These are phyloP conservation scores for Penicillium concentricum DNA, from an alignment of 2,329 filamentous ascomycete species.

Conservation along the genomic window DNA sequence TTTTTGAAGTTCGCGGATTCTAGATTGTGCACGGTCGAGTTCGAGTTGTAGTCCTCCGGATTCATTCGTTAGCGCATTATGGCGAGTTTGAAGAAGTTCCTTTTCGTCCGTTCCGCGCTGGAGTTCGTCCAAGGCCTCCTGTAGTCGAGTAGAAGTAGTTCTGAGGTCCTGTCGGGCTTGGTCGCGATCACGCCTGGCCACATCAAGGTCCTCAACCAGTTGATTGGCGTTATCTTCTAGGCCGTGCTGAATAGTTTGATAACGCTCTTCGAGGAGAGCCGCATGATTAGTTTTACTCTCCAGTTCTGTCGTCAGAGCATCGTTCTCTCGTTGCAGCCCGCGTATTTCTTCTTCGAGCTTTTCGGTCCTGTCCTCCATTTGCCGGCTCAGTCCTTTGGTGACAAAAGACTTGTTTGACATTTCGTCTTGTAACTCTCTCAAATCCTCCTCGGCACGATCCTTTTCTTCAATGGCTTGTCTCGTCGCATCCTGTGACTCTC, in stretches of 20 bases:
- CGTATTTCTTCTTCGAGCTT: constrained; percentile 68
- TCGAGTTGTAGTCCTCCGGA: constrained; percentile 67
- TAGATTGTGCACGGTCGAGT: constrained; percentile 48
- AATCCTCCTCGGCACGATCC: constrained; percentile 53
- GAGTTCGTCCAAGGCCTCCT: constrained; percentile 60
- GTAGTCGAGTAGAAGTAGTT: constrained; percentile 48
- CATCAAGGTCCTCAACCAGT: constrained; percentile 46
- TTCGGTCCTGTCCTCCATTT: constrained; percentile 69
- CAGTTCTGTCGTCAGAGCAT: constrained; percentile 44
- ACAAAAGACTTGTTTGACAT: constrained; percentile 76
- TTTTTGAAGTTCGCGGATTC: constrained; percentile 50
- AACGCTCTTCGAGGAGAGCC: constrained; percentile 53
- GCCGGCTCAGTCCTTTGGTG: constrained; percentile 70
- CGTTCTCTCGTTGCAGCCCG: constrained; percentile 48
- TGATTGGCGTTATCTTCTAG: constrained; percentile 37
- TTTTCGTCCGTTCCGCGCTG: constrained; percentile 62
- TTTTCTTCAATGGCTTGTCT: constrained; percentile 54
- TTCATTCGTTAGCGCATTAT: constrained; percentile 66
- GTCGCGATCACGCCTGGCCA: constrained; percentile 44
- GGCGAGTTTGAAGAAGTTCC: constrained; percentile 65
- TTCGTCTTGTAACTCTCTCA: constrained; percentile 68
- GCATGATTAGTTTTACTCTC: constrained; percentile 45
- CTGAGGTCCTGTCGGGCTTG: constrained; percentile 47
- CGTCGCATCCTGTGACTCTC: constrained; percentile 46
- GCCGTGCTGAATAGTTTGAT: constrained; percentile 39